These are phyloP conservation scores for Coemansia sp. DNA, from an alignment of 192 early-diverging fungal species.

Conservation along the genomic window DNA sequence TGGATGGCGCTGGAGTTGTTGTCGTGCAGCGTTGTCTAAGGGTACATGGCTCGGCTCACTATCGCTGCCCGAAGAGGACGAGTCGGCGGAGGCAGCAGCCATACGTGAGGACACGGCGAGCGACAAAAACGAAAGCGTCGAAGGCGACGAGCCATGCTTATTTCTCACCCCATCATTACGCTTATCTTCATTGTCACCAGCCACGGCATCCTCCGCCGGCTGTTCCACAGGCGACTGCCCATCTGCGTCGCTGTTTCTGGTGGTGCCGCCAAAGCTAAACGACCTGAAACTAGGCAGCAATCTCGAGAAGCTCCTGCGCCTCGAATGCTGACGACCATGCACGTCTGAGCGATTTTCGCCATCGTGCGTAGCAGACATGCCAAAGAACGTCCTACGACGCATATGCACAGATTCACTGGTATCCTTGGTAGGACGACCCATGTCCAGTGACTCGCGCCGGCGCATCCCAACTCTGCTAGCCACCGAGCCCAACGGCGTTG, in stretches of 20 bases:
- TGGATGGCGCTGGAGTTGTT: too few relatives aligned
- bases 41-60: not conserved
- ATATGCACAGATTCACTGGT: not conserved
- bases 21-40: too few relatives aligned
- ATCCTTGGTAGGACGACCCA: not conserved
- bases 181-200: too few relatives aligned
- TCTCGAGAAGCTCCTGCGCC: not conserved
- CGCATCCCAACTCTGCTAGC: not conserved
- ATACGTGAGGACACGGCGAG: slow-evolving; percentile 8
- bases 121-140: not conserved
- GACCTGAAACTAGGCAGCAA: slow-evolving; percentile 2
- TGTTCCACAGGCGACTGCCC: too few relatives aligned
- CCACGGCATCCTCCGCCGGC: too few relatives aligned
- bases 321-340: not conserved
- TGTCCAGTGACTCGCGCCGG: not conserved
- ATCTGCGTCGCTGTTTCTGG: not conserved
- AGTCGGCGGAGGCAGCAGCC: slow-evolving; percentile 16
- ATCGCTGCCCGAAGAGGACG: slow-evolving; percentile 3
- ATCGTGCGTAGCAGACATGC: not conserved
- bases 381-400: not conserved
- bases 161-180: too few relatives aligned
- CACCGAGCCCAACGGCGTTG: slow-evolving; percentile 14
- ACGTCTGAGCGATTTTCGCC: too few relatives aligned
- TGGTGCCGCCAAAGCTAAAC: not conserved
- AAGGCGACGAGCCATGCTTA: not conserved